Base-by-base conservation (phyloP, 2,329 filamentous ascomycete species). In the Sclerotinia minor region DNA sequence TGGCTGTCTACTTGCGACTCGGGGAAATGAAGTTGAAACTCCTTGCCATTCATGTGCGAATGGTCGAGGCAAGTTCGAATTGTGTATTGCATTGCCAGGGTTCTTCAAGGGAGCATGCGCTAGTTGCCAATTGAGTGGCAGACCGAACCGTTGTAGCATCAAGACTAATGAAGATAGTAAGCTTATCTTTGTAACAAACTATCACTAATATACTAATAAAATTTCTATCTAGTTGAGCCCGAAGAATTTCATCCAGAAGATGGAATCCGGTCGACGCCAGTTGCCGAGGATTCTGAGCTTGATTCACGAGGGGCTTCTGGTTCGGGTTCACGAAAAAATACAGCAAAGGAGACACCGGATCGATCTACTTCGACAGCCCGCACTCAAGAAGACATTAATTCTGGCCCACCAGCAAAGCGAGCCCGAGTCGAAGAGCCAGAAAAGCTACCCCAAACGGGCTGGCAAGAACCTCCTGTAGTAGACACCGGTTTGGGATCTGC, bases 91-190 rank as follows among this genome's bases (percentile, higher is more conserved):
- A 35, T 66, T 77, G 32, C 74, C 75, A n/a, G 75, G 75, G 8
- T 77, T 74, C 67, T 77, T 77, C 69, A 76, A 76, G 65, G 76
- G 76, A 45, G 76, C 75, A 64, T 77, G 76, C 64, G 76, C 76
- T 13, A 73, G 72, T 49, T 77, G 76, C 68, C 75, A 77, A 67
- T 68, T 76, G 21, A 76, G 75, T 60, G 76, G 76, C 19, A 65
- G 74, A 44, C 75, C 75, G 29, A 76, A 76, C 61, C 69, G 74
- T 19, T 77, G 76, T 60, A 75, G 71, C 57, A 77, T 76, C 21
- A 77, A 76, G 68, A 71, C 72, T 47, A 71, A 72, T 64, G 75
- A 77, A 55, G 75, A 77, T 68, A 74, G 76, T 75, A 67, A 67
- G 74, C 72, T 29, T 41, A 29, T 38, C 6, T 38, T 32, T 53